Evolutionary conservation across 148 eudicot species (phyloP).

Genomic region (Spergularia marina): DNA sequence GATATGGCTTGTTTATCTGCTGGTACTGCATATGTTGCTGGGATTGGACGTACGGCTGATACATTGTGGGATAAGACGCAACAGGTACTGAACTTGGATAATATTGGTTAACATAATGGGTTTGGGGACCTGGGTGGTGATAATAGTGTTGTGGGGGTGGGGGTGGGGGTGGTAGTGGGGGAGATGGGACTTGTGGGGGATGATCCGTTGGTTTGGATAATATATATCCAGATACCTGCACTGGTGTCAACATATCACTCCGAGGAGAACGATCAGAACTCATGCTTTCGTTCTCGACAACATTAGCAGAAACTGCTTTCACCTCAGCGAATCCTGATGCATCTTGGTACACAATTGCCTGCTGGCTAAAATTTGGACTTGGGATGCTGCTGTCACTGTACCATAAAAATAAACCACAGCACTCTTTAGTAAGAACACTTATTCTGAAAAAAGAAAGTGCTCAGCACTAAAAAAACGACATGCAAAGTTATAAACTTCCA

Average conservation of each 20-base stretch:
- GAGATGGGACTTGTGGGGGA: constrained; percentile 37
- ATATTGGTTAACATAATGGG: constrained; percentile 58
- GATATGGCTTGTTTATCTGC: constrained; percentile 56
- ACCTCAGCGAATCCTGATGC: constrained; percentile 35
- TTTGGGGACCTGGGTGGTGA: constrained; percentile 40
- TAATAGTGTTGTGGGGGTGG: constrained; percentile 25
- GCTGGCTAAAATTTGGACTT: constrained; percentile 46
- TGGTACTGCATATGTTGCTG: constrained; percentile 50
- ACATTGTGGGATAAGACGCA: constrained; percentile 55
- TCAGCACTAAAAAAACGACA: background rate
- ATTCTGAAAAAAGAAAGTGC: background rate
- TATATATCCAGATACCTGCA: constrained; percentile 47
- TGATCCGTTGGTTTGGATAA: constrained; percentile 45
- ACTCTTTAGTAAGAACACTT: too few species aligned
- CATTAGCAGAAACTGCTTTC: constrained; percentile 27
- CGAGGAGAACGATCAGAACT: constrained; percentile 37
- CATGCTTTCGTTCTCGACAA: constrained; percentile 36
- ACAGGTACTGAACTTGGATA: constrained; percentile 38
- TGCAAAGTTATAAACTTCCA: background rate
- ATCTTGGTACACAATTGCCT: constrained; percentile 49
- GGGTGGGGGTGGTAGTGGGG: constrained; percentile 16
- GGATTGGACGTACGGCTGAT: constrained; percentile 47
- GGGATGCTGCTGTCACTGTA: constrained; percentile 59
- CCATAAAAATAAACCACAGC: background rate
- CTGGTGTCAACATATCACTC: constrained; percentile 32